A percentile compares a stretch with the other conserved stretches of the same genome.
Evolutionary conservation across 768 basidiomycete genomes (phyloP).

Genomic region (Roridomyces roridus): DNA sequence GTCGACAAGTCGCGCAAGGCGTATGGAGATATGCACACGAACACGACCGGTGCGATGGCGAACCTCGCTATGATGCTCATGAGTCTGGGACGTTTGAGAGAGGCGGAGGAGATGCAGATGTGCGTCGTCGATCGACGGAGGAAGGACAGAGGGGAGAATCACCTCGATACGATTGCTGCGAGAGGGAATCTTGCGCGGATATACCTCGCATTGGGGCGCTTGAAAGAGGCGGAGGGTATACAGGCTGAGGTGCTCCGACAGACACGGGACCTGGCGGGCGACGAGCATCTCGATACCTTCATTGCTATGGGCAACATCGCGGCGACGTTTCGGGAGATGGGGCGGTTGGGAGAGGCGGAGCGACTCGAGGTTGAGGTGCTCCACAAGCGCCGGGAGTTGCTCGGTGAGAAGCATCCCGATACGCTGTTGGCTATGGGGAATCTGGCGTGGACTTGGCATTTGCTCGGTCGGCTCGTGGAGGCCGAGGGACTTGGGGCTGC

Average conservation of each 20-base stretch:
- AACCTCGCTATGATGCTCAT: neutral
- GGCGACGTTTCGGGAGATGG: neutral
- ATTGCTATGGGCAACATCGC: neutral
- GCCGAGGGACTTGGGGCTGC: neutral
- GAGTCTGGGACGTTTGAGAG: too few relatives aligned
- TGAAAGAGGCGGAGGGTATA: slow-evolving; percentile 1
- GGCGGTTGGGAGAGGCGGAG: neutral
- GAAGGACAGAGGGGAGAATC: too few relatives aligned
- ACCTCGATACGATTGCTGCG: neutral
- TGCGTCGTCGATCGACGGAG: too few relatives aligned
- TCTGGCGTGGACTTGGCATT: neutral
- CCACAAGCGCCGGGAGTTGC: neutral
- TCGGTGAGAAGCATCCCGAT: slow-evolving; percentile 7
- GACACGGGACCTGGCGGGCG: neutral
- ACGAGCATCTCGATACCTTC: slow-evolving; percentile 6
- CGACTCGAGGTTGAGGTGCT: slow-evolving; percentile 1
- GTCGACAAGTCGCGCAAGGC: neutral
- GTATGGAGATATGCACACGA: slow-evolving; percentile 1
- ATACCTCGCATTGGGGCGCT: neutral
- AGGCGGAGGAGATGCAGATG: too few relatives aligned
- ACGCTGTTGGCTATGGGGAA: neutral
- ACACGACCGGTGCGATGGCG: neutral
- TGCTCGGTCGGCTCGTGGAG: neutral
- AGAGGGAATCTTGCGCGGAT: neutral
- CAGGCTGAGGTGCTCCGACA: neutral